Conservation (phyloP, 108 stramenopile genomes). For the Parietichytrium sp. region DNA sequence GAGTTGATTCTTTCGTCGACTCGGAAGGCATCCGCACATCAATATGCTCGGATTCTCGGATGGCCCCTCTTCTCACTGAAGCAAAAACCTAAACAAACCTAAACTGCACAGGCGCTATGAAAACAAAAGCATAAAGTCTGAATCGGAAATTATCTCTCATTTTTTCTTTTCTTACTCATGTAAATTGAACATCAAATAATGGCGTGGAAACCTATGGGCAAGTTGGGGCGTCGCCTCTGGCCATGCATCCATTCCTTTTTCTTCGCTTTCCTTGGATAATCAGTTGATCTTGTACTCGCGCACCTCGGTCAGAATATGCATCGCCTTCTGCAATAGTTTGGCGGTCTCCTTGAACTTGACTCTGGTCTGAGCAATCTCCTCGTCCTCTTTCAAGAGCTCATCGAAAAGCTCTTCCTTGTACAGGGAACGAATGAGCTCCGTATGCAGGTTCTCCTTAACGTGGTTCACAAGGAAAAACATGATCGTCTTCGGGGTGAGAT, state of each 20-base stretch:
- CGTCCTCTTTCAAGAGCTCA: slow-evolving; percentile 80
- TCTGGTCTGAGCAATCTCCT: slow-evolving; percentile 71
- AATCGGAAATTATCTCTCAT: too few relatives aligned
- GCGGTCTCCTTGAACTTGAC: slow-evolving; percentile 45
- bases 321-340: slow-evolving; percentile 50
- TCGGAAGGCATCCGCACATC: not conserved
- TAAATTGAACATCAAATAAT: not conserved
- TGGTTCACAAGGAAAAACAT: slow-evolving; percentile 98
- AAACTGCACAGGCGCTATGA: not conserved
- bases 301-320: slow-evolving; percentile 60
- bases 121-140: not conserved
- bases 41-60: not conserved
- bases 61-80: not conserved
- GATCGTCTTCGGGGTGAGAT: slow-evolving; percentile 96
- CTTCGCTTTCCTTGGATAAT: too few relatives aligned
- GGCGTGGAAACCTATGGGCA: not conserved
- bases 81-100: not conserved
- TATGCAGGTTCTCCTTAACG: slow-evolving; percentile 85
- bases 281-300: slow-evolving; percentile 49
- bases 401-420: slow-evolving; percentile 81
- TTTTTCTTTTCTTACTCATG: too few relatives aligned
- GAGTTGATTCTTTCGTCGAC: too few relatives aligned
- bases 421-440: slow-evolving; percentile 87
- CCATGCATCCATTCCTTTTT: too few relatives aligned
- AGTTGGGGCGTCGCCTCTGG: not conserved